These are phyloP conservation scores for Mycena belliarum DNA, from an alignment of 768 basidiomycete genomes.

Conservation along the genomic window DNA sequence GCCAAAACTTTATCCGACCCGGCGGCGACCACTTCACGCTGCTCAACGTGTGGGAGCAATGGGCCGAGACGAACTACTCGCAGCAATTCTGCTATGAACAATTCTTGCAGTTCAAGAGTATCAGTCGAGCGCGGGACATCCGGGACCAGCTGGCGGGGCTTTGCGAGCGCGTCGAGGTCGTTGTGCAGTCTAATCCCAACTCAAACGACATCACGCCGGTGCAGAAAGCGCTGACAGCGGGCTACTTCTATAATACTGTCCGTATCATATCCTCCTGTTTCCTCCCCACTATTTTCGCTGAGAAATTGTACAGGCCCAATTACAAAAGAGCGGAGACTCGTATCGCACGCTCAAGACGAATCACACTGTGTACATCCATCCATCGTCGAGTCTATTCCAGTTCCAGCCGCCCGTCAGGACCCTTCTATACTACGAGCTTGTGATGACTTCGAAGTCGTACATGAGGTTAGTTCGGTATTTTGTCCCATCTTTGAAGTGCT, in stretches of 20 bases:
- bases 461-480: slow-evolving; percentile 56
- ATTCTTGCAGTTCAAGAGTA: slow-evolving; percentile 92
- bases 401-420: slow-evolving; percentile 92
- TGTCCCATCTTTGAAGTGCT: slow-evolving; percentile 1
- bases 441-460: slow-evolving; percentile 97
- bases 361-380: slow-evolving; percentile 96
- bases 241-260: slow-evolving; percentile 95
- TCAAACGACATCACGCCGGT: slow-evolving; percentile 89
- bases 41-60: slow-evolving; percentile 98
- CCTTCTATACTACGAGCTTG: slow-evolving; percentile 93
- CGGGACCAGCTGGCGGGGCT: slow-evolving; percentile 92
- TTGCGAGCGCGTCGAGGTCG: slow-evolving; percentile 96
- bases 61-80: slow-evolving; percentile 97
- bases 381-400: slow-evolving; percentile 93
- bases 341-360: slow-evolving; percentile 96
- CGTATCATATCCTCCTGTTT: slow-evolving; percentile 29
- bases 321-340: slow-evolving; percentile 95
- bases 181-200: slow-evolving; percentile 86
- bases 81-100: slow-evolving; percentile 97
- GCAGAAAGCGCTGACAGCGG: slow-evolving; percentile 93
- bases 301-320: slow-evolving; percentile 59
- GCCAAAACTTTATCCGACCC: slow-evolving; percentile 93
- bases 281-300: neutral
- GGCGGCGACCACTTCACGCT: slow-evolving; percentile 98
- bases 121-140: slow-evolving; percentile 93